Percentiles rank a stretch among this genome's conserved stretches.
phyloP scores from a whole-genome alignment of 805 yeast species.

The Cyberlindnera meyerae region DNA sequence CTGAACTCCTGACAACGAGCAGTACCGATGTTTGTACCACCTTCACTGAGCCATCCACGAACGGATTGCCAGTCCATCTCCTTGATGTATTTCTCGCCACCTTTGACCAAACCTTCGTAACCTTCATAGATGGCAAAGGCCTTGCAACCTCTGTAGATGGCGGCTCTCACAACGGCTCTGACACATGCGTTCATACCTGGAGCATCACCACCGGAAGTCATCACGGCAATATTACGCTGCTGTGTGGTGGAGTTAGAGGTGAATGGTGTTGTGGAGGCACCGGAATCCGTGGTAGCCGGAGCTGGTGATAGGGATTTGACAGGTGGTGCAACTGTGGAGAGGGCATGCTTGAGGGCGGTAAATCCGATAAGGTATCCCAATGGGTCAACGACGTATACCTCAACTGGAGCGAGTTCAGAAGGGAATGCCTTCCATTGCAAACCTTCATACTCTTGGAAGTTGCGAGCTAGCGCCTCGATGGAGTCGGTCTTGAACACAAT shows the following conservation, averaged over 20 bases:
- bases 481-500: slow-evolving; percentile 32
- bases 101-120: slow-evolving; percentile 85
- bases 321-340: slow-evolving; percentile 42
- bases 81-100: slow-evolving; percentile 65
- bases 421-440: slow-evolving; percentile 58
- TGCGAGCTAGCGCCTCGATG: slow-evolving; percentile 25
- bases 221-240: slow-evolving; percentile 67
- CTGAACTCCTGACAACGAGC: slow-evolving; percentile 86
- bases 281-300: neutral
- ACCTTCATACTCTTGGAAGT: slow-evolving; percentile 23
- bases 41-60: slow-evolving; percentile 85
- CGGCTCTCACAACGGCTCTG: slow-evolving; percentile 91
- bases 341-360: slow-evolving; percentile 55
- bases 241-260: no score
- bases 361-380: slow-evolving; percentile 80
- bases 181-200: slow-evolving; percentile 98
- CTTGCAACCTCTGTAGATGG: slow-evolving; percentile 82
- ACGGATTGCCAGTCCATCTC: slow-evolving; percentile 92
- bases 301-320: slow-evolving; percentile 4
- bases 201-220: slow-evolving; percentile 99
- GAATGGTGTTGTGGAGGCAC: no score
- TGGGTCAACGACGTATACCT: slow-evolving; percentile 77
- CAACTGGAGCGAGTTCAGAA: slow-evolving; percentile 66
- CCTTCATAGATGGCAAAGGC: slow-evolving; percentile 92
- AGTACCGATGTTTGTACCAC: slow-evolving; percentile 96